These are phyloP conservation scores for Rhododendron ovatum DNA, from an alignment of 148 eudicot genomes.

Conservation along the genomic window DNA sequence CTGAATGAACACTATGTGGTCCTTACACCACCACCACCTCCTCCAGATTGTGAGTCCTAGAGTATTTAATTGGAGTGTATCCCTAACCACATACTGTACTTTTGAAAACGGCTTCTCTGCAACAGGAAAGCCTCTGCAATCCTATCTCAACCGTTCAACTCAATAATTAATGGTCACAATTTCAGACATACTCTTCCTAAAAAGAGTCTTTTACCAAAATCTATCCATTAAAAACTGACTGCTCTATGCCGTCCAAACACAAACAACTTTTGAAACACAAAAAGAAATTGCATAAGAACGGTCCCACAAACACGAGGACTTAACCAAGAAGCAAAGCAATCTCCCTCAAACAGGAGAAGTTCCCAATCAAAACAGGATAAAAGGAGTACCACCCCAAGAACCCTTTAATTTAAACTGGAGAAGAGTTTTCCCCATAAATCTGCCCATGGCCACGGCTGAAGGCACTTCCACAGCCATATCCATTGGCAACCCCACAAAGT, in stretches of 20 bases:
- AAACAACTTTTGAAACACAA: neutral
- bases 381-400: neutral
- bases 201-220: too few species aligned
- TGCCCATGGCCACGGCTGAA: neutral
- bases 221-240: too few species aligned
- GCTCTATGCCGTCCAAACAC: too few species aligned
- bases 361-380: neutral
- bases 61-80: neutral
- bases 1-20: too few species aligned
- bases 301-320: neutral
- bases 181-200: too few species aligned
- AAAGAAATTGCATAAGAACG: neutral
- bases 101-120: too few species aligned
- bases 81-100: neutral
- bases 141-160: too few species aligned
- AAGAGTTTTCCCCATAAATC: too few species aligned
- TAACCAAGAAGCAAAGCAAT: neutral
- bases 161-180: too few species aligned
- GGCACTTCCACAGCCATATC: neutral
- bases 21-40: too few species aligned
- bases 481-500: conserved; percentile 4
- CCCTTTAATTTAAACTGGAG: neutral
- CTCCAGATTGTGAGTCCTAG: too few species aligned
- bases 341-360: neutral
- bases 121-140: too few species aligned